Conservation (phyloP, 1,139 yeast species). For the Nadsonia commutata region DNA sequence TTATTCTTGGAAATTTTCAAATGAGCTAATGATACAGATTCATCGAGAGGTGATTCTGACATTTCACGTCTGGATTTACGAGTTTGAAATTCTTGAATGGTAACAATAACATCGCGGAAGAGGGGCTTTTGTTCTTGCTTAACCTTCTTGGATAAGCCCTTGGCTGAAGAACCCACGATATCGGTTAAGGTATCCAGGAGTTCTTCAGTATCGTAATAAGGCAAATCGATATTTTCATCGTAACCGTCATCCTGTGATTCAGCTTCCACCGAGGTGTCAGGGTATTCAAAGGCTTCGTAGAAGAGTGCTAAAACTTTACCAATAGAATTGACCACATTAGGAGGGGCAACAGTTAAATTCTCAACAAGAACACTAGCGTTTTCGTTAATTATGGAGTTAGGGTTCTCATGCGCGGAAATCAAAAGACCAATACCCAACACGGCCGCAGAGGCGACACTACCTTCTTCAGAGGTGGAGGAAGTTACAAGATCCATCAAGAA, state of each 20-base stretch:
- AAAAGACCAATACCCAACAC: constrained; percentile 22
- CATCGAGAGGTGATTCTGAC: constrained; percentile 20
- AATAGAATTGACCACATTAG: constrained; percentile 29
- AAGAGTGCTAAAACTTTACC: constrained; percentile 48
- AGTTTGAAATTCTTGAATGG: constrained; percentile 33
- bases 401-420: constrained; percentile 12
- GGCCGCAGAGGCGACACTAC: constrained; percentile 18
- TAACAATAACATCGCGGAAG: constrained; percentile 43
- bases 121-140: constrained; percentile 47
- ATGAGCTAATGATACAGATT: constrained; percentile 34
- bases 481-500: background rate
- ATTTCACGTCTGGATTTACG: constrained; percentile 22
- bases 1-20: constrained; percentile 41
- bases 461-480: constrained; percentile 11
- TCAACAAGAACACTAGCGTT: constrained; percentile 17
- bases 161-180: constrained; percentile 38
- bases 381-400: constrained; percentile 19
- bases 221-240: constrained; percentile 31
- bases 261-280: constrained; percentile 15
- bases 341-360: constrained; percentile 15
- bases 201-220: constrained; percentile 45
- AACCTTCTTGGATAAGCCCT: constrained; percentile 45
- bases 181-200: constrained; percentile 31
- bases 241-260: constrained; percentile 22
- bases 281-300: constrained; percentile 42